Base-by-base conservation (phyloP, 257 asterid species). In the Plantago ovata region DNA sequence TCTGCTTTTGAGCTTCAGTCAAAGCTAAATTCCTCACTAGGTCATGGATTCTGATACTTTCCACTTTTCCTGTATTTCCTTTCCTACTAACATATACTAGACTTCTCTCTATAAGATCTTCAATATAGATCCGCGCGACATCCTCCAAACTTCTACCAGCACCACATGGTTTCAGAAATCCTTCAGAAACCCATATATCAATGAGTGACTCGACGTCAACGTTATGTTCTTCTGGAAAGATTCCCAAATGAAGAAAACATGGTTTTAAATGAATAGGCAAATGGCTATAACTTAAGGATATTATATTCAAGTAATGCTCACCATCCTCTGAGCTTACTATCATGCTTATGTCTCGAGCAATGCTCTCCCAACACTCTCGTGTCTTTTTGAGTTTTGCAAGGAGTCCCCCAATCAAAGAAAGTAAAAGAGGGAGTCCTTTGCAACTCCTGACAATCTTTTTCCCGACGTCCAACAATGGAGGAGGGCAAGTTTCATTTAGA, bases 241-340 rank as follows among this genome's bases (percentile, higher is more conserved):
- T 33, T 50, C 58, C 58, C 43, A 53, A 6, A 32, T 53, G 28
- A 2, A 53, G 58, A 33, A 53, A 53, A 53, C 58, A 53, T 21
- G 58, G 42, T 53, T 53, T 53, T 9, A 53, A 38, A 53, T 53
- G n/a, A 28, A 53, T 53, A 13, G 58, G 43, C 58, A 53, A 32
- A 33, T 53, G 58, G 22, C n/a, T 22, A 4, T 50, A 50, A 50
- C 56, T 50, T 36, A 50, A 11, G 18, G 56, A 32, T 50, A 50
- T 20, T 22, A 50, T 22, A 20, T 50, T 50, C 3, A 22, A 50
- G 56, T 22, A 50, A 22, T 36, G 56, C 56, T 50, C 56, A 22
- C 28, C 56, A n/a, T 50, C 56, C 2, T 50, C 56, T 22, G 56
- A 50, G 14, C 56, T 50, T 36, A 50, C 56, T 49, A 49, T 49